phyloP scores from a whole-genome alignment of 2,329 filamentous ascomycete genomes.

The Botryosphaeria dothidea region DNA sequence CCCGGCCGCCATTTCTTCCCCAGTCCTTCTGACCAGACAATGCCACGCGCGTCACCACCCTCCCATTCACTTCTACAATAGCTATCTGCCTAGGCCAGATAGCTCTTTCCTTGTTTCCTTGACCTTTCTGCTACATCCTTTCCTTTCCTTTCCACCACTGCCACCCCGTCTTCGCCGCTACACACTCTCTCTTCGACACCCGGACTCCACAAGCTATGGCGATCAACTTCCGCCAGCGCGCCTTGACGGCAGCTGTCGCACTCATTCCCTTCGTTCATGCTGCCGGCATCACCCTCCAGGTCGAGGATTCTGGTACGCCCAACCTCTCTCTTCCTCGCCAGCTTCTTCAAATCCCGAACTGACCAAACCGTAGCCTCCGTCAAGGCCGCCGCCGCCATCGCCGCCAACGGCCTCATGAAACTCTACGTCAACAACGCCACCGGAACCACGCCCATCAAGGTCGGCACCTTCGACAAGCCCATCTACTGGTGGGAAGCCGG shows the following conservation, averaged over 20 bases:
- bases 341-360: neutral
- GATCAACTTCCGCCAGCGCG: neutral
- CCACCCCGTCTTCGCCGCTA: neutral
- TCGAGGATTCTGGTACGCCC: neutral
- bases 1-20: neutral
- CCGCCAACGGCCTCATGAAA: slow-evolving; percentile 11
- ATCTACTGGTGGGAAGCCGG: slow-evolving; percentile 48
- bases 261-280: neutral
- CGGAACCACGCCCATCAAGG: slow-evolving; percentile 33
- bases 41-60: neutral
- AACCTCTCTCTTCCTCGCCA: neutral
- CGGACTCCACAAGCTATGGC: neutral
- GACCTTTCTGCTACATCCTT: neutral
- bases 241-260: slow-evolving; percentile 1
- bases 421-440: slow-evolving; percentile 12
- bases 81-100: neutral
- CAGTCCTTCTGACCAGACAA: neutral
- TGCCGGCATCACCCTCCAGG: neutral
- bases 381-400: neutral
- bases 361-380: neutral
- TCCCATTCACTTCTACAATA: neutral
- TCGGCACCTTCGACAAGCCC: slow-evolving; percentile 52
- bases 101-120: neutral
- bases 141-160: neutral
- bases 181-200: neutral